A percentile compares a stretch with the other conserved stretches of the same genome.
These are phyloP conservation scores for Cucurbita moschata DNA, from an alignment of 306 rosid species.

Conservation along the genomic window DNA sequence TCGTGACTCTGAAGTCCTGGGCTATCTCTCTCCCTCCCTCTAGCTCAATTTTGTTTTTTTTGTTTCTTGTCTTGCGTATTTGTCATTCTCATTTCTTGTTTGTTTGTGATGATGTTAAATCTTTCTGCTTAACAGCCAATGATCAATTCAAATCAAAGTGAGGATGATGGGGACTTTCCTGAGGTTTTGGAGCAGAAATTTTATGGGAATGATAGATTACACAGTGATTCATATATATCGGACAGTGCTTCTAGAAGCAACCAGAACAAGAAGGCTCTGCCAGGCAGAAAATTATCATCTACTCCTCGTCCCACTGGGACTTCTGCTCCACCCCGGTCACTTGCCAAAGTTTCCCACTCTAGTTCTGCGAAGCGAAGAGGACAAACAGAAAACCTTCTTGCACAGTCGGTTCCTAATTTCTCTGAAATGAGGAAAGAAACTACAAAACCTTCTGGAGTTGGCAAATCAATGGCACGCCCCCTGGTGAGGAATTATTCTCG, in stretches of 20 bases:
- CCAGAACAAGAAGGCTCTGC: slow-evolving; percentile 43
- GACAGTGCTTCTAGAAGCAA: slow-evolving; percentile 33
- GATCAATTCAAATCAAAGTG: slow-evolving; percentile 54
- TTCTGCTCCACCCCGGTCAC: slow-evolving; percentile 36
- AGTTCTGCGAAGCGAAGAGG: slow-evolving; percentile 55
- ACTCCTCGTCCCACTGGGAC: slow-evolving; percentile 42
- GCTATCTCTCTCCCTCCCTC: background rate
- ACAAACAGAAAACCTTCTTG: slow-evolving; percentile 55
- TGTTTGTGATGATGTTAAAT: background rate
- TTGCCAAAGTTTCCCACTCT: slow-evolving; percentile 32
- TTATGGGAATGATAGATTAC: slow-evolving; percentile 24
- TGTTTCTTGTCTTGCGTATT: background rate
- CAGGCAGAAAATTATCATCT: slow-evolving; percentile 38
- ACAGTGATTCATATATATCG: slow-evolving; percentile 25
- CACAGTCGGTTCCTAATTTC: slow-evolving; percentile 89
- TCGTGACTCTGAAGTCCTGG: background rate
- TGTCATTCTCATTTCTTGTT: background rate
- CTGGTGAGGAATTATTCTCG: slow-evolving; percentile 55
- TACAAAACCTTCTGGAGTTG: slow-evolving; percentile 66
- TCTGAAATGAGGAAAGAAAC: slow-evolving; percentile 95
- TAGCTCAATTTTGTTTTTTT: background rate
- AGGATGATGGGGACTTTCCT: slow-evolving; percentile 59
- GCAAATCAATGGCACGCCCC: slow-evolving; percentile 47
- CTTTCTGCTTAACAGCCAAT: slow-evolving; percentile 35
- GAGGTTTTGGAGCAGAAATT: slow-evolving; percentile 48